Evolutionary conservation across 805 yeast genomes (phyloP), one percentile per base, ranked within the genome.

Genomic region (Spathaspora boniae): DNA sequence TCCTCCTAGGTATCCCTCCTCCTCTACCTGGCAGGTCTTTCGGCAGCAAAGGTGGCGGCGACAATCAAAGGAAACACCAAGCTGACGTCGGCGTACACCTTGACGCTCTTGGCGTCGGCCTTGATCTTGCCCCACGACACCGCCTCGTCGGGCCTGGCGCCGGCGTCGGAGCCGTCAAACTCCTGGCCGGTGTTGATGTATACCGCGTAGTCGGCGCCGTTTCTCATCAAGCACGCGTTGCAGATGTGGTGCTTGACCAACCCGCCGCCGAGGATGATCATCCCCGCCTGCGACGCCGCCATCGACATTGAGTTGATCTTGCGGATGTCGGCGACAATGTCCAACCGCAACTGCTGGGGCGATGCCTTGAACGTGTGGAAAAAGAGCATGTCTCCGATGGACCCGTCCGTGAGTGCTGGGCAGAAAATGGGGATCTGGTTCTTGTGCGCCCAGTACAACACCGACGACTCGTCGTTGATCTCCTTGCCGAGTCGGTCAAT

Each of bases 71-170:
- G 99, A 70, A 91, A 85, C 12, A 93, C 98, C 20, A 87, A 70
- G 9, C 96, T 84, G 12, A 86, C 99, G 58, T 93, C 99, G 11
- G 96, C 94, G 51, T 86, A 93, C 29, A 93, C 89, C 65, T 93
- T 93, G 38, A 88, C 95, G 41, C 82, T 76, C 52, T 76, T 78
- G 20, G 98, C 99, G 27, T 87, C 96, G 5, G 95, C 84, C 66
- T 87, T 89, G 63, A 93, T 93, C 62, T 93, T 93, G 45, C 99
- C 99, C 99, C 99, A 93, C 26, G 95, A 84, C 35, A 93, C 84
- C 18, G 98, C 98, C 66, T 93, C 99, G 59, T 93, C 98, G 1
- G 98, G 98, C 58, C 98, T 78, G 5, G 98, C 98, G 46, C 98
- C 98, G 8, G 98, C 98, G 61, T 93, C 98, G 16, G 96, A 86